These are phyloP conservation scores for Entomortierella beljakovae DNA, from an alignment of 192 early-diverging fungal genomes.

Conservation along the genomic window DNA sequence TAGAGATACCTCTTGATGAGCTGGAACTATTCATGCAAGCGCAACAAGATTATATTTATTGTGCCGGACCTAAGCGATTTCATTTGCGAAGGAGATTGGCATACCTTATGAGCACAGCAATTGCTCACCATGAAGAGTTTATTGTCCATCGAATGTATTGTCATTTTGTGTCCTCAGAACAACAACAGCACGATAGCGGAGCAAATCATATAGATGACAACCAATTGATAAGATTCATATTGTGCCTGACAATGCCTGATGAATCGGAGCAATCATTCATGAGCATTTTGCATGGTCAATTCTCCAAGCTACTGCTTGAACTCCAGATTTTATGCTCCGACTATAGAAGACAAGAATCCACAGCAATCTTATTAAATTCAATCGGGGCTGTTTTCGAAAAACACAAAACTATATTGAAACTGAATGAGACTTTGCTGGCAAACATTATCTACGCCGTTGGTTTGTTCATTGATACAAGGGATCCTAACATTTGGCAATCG, in stretches of 20 bases:
- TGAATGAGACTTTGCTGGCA: constrained; percentile 13
- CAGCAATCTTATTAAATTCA: neutral
- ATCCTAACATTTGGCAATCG: neutral
- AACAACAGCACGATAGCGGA: neutral
- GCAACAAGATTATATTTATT: constrained; percentile 8
- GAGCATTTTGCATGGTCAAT: neutral
- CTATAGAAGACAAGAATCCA: neutral
- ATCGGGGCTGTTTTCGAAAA: neutral
- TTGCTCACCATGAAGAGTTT: neutral
- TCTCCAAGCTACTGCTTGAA: neutral
- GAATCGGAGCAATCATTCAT: neutral
- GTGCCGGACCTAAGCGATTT: constrained; percentile 5
- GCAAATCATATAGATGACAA: neutral
- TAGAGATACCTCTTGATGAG: neutral
- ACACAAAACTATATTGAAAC: neutral
- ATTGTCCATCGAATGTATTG: neutral
- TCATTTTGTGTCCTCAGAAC: neutral
- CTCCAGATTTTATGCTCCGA: neutral
- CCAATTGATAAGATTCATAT: neutral
- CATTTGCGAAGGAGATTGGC: constrained; percentile 7
- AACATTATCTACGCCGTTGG: constrained; percentile 27
- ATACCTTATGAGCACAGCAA: constrained; percentile 8
- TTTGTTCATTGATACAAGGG: neutral
- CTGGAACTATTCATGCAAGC: neutral
- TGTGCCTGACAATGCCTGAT: neutral